Percentiles rank a stretch among this genome's conserved stretches.
These are phyloP conservation scores for Paraconiothyrium sp. DNA, from an alignment of 2,329 filamentous ascomycete genomes.

Conservation along the genomic window DNA sequence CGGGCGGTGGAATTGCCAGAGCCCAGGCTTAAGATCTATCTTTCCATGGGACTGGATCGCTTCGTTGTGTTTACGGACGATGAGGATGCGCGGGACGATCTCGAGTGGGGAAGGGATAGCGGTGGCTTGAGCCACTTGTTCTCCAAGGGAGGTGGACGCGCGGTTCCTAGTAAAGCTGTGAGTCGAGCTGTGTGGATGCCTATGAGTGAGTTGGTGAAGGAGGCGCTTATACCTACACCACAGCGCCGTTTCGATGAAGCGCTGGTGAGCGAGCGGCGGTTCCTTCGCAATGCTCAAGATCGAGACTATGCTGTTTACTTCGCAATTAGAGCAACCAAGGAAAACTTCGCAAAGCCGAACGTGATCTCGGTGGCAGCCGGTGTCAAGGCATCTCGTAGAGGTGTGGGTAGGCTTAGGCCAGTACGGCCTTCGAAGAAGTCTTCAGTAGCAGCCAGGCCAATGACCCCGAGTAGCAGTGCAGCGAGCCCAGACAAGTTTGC, in stretches of 20 bases:
- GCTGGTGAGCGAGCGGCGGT: not conserved
- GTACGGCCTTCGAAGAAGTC: not conserved
- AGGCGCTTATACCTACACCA: not conserved
- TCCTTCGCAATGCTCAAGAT: not conserved
- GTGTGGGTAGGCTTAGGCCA: not conserved
- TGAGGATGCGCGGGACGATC: conserved; percentile 24
- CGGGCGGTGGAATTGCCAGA: conserved; percentile 31
- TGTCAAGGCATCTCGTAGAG: not conserved
- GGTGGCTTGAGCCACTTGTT: not conserved
- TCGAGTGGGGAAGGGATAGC: conserved; percentile 21
- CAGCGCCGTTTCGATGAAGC: not conserved
- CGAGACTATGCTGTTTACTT: not conserved
- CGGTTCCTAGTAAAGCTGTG: not conserved
- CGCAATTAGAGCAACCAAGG: not conserved
- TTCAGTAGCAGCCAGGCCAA: not conserved
- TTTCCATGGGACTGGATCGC: conserved; percentile 21
- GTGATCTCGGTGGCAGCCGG: not conserved
- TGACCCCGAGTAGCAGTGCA: not conserved
- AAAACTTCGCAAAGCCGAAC: not conserved
- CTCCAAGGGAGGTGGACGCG: not conserved
- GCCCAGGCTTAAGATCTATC: conserved; percentile 36
- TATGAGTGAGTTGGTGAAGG: not conserved
- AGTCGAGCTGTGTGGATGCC: conserved; percentile 5
- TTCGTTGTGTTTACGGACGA: conserved; percentile 33
- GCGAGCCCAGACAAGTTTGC: not conserved